Evolutionary conservation across 2,329 filamentous ascomycete genomes (phyloP).

Genomic region (Aureobasidium melanogenum): DNA sequence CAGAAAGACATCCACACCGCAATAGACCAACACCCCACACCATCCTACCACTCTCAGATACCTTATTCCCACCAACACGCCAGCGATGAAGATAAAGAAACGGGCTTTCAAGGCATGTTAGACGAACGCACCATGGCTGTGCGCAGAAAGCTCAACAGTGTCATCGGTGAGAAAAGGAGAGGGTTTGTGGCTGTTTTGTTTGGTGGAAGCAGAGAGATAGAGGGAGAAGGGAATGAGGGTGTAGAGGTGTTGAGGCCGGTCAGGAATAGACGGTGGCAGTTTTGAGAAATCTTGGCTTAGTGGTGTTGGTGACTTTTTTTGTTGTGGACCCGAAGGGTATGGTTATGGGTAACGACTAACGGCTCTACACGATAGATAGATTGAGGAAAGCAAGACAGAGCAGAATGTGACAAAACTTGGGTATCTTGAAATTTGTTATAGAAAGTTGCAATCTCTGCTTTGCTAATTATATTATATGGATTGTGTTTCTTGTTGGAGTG

Average conservation of each 20-base stretch:
- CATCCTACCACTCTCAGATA: background rate
- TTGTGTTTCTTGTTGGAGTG: background rate
- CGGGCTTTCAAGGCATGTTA: background rate
- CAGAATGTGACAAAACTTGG: background rate
- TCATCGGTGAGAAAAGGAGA: background rate
- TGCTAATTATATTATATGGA: background rate
- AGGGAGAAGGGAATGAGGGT: background rate
- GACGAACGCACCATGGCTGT: conserved; percentile 6
- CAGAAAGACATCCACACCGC: background rate
- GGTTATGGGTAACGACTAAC: background rate
- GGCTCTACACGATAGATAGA: background rate
- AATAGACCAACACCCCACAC: background rate
- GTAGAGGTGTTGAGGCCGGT: background rate
- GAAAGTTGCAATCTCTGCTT: background rate
- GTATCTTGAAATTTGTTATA: background rate
- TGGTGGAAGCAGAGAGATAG: too few species aligned
- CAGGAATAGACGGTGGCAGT: background rate
- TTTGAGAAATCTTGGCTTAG: too few species aligned
- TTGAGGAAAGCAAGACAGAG: background rate
- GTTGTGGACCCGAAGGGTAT: too few species aligned
- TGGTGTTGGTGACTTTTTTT: background rate
- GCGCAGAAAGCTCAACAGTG: background rate
- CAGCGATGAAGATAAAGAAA: background rate
- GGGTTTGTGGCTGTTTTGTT: background rate
- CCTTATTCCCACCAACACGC: background rate